Evolutionary conservation across 1,284 basidiomycete species (phyloP).

Genomic region (Rhizopogon parksii): DNA sequence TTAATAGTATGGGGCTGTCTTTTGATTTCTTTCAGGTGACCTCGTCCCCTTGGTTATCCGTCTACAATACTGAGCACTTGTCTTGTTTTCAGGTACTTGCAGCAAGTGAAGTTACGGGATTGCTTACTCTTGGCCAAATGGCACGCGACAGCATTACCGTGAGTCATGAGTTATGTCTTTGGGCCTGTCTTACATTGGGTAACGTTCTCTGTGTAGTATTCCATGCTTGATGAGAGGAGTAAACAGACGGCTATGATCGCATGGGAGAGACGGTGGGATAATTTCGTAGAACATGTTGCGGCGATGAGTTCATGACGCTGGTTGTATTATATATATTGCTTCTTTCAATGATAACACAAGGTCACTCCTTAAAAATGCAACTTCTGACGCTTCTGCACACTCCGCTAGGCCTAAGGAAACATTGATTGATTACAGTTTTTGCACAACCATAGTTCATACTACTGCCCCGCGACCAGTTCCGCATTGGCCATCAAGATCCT

Average conservation of each 20-base stretch:
- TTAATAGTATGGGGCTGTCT: conserved; percentile 66
- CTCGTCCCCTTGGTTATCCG: not conserved
- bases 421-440: too few species aligned
- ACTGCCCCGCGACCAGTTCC: conserved; percentile 1
- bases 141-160: conserved; percentile 61
- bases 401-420: too few species aligned
- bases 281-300: conserved; percentile 38
- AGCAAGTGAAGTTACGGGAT: conserved; percentile 53
- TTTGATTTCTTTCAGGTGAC: conserved; percentile 28
- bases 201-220: conserved; percentile 34
- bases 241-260: conserved; percentile 37
- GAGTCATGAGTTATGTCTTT: conserved; percentile 9
- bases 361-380: too few species aligned
- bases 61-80: not conserved
- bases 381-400: too few species aligned
- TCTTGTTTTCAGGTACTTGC: conserved; percentile 44
- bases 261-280: conserved; percentile 50
- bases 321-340: too few species aligned
- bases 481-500: conserved; percentile 37
- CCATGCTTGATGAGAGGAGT: conserved; percentile 39
- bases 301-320: conserved; percentile 12
- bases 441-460: not conserved
- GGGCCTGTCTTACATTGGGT: not conserved
- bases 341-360: too few species aligned
- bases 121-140: conserved; percentile 50